Conservation (phyloP, 2,329 filamentous ascomycete species). For the Aspergillaceae sp. region DNA sequence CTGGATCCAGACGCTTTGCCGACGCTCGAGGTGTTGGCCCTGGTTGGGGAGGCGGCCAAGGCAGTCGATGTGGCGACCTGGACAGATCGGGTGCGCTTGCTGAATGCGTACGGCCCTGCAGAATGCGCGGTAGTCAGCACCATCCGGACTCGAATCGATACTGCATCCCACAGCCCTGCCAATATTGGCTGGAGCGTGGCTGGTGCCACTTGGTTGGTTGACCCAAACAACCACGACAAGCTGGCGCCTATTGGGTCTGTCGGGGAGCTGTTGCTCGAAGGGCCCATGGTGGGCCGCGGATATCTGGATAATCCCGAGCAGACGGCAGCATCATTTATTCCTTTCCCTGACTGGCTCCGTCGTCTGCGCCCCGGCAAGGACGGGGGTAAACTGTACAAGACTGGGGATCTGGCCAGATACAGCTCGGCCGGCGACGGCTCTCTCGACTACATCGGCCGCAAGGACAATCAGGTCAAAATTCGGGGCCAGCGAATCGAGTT, state of each 20-base stretch:
- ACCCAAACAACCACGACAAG: slow-evolving; percentile 12
- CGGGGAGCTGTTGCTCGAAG: slow-evolving; percentile 33
- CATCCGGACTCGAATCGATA: slow-evolving; percentile 2
- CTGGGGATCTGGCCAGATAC: slow-evolving; percentile 14
- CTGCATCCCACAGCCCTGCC: background rate
- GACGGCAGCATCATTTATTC: slow-evolving; percentile 16
- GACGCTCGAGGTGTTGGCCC: slow-evolving; percentile 25
- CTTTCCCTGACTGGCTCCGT: slow-evolving; percentile 12
- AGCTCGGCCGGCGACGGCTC: slow-evolving; percentile 6
- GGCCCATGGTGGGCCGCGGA: slow-evolving; percentile 27
- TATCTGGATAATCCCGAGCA: slow-evolving; percentile 20
- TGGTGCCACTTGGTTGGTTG: slow-evolving; percentile 14
- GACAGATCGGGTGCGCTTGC: slow-evolving; percentile 19
- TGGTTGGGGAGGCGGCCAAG: slow-evolving; percentile 13
- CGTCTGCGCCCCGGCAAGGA: background rate
- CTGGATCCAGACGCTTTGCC: slow-evolving; percentile 27
- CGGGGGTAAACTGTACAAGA: slow-evolving; percentile 9
- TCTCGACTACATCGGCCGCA: slow-evolving; percentile 39
- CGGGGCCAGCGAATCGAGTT: slow-evolving; percentile 54
- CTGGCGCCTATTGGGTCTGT: slow-evolving; percentile 26
- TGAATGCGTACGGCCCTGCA: slow-evolving; percentile 25
- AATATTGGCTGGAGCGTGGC: slow-evolving; percentile 13
- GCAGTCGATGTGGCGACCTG: slow-evolving; percentile 9
- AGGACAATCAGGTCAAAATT: slow-evolving; percentile 54
- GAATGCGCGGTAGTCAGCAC: slow-evolving; percentile 19